phyloP scores from a whole-genome alignment of 1,284 basidiomycete species.

The Gymnopus androsaceus region DNA sequence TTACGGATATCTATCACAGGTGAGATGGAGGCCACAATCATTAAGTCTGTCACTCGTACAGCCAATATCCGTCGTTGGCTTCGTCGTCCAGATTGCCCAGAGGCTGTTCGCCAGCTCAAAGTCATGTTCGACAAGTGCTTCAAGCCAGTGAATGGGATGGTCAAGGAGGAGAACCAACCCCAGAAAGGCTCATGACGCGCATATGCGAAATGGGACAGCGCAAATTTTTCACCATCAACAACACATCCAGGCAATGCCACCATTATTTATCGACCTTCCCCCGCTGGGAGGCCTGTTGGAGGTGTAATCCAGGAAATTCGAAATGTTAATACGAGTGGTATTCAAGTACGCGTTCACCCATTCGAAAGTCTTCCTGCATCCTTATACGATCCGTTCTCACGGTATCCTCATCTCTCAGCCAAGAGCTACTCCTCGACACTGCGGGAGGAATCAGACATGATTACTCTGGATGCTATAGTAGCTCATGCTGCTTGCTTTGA shows the following conservation, averaged over 20 bases:
- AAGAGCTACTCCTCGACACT: constrained; percentile 1
- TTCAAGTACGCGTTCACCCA: background rate
- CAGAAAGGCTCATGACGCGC: constrained; percentile 12
- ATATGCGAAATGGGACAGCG: constrained; percentile 16
- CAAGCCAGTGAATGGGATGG: background rate
- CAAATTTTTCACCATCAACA: constrained; percentile 14
- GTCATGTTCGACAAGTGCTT: constrained; percentile 24
- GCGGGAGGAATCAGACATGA: background rate
- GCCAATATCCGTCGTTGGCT: too few species aligned
- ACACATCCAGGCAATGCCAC: constrained; percentile 26
- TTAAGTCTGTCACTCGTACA: constrained; percentile 17
- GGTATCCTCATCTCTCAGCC: background rate
- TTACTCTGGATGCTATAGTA: constrained; percentile 2
- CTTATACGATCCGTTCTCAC: constrained; percentile 3
- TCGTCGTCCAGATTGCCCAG: constrained; percentile 22
- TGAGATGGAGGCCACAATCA: constrained; percentile 20
- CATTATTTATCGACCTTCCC: too few species aligned
- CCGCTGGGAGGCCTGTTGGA: background rate
- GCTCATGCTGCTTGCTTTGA: too few species aligned
- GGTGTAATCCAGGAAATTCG: background rate
- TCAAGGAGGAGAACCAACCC: background rate
- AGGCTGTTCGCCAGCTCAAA: constrained; percentile 22
- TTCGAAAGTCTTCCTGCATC: background rate
- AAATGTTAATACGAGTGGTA: constrained; percentile 3
- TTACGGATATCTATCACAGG: constrained; percentile 18